A percentile compares a stretch with the other conserved stretches of the same genome.
Conservation (phyloP, 2,329 filamentous ascomycete genomes). For the Cladosporium sp. region DNA sequence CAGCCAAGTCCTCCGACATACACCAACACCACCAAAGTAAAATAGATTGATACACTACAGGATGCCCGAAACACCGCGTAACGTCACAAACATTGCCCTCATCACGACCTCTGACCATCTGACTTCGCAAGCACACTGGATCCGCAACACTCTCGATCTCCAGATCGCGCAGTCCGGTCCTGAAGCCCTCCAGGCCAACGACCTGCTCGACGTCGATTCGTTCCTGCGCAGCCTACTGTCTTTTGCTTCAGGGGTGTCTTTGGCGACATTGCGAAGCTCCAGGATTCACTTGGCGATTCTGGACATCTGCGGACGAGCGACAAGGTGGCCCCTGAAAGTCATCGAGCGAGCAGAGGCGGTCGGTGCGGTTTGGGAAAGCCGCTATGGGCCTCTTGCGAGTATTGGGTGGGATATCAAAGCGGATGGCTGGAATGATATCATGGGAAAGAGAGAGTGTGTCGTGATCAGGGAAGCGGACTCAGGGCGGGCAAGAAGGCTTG, state of each 20-base stretch:
- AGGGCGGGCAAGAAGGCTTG: constrained; percentile 32
- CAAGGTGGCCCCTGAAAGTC: constrained; percentile 41
- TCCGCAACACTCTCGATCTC: constrained; percentile 43
- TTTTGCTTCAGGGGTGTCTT: constrained; percentile 24
- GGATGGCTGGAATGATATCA: constrained; percentile 37
- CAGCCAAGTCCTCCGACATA: too few species aligned
- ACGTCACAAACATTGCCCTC: not conserved
- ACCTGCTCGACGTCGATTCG: constrained; percentile 21
- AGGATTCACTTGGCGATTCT: constrained; percentile 42
- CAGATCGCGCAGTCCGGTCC: constrained; percentile 41
- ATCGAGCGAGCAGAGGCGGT: constrained; percentile 41
- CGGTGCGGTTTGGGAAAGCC: constrained; percentile 32
- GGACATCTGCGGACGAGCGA: constrained; percentile 39
- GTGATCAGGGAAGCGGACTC: constrained; percentile 25
- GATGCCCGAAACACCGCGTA: not conserved
- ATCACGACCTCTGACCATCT: not conserved
- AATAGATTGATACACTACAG: not conserved
- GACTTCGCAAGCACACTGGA: constrained; percentile 29
- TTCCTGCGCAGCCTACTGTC: constrained; percentile 13
- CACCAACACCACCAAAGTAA: too few species aligned
- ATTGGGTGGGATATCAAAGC: constrained; percentile 32
- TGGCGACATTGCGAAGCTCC: constrained; percentile 35
- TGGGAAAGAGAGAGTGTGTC: constrained; percentile 33
- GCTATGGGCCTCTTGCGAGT: constrained; percentile 11
- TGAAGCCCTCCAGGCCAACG: constrained; percentile 37